Conservation (phyloP, 2,329 filamentous ascomycete species). For the Coniochaeta sp. region DNA sequence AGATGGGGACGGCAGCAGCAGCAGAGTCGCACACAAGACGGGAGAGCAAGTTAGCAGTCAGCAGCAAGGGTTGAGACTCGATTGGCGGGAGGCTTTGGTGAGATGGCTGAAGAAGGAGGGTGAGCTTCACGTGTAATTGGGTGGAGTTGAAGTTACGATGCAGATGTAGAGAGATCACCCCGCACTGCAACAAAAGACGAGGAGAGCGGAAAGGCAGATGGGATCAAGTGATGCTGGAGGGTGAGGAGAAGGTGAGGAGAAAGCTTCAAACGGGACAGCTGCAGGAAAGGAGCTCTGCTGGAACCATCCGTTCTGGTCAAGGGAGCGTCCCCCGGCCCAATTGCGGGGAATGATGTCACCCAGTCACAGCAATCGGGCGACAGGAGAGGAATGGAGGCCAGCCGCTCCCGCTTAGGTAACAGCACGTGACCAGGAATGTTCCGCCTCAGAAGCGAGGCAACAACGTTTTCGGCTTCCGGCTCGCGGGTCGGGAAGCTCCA, state of each 20-base stretch:
- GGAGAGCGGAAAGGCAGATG: not conserved
- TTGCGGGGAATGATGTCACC: slow-evolving; percentile 18
- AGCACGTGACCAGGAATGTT: not conserved
- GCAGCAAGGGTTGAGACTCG: not conserved
- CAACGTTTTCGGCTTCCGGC: slow-evolving; percentile 4
- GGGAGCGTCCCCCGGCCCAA: slow-evolving; percentile 1
- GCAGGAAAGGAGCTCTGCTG: slow-evolving; percentile 2
- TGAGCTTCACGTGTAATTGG: slow-evolving; percentile 6
- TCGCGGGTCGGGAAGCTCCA: slow-evolving; percentile 14
- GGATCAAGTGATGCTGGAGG: not conserved
- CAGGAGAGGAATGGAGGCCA: not conserved
- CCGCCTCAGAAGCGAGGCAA: slow-evolving; percentile 12
- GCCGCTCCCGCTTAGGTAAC: not conserved
- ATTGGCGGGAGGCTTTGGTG: not conserved
- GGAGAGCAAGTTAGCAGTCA: not conserved
- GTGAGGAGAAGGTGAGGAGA: not conserved
- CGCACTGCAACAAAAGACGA: slow-evolving; percentile 7
- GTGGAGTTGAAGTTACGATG: slow-evolving; percentile 1
- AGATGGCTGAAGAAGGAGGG: slow-evolving; percentile 3
- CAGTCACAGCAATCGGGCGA: not conserved
- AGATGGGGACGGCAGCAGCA: not conserved
- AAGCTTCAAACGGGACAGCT: not conserved
- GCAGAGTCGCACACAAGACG: not conserved
- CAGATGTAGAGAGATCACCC: slow-evolving; percentile 6
- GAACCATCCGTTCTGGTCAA: not conserved